Base-by-base conservation (phyloP, 805 yeast species). In the Metschnikowia lochheadii region DNA sequence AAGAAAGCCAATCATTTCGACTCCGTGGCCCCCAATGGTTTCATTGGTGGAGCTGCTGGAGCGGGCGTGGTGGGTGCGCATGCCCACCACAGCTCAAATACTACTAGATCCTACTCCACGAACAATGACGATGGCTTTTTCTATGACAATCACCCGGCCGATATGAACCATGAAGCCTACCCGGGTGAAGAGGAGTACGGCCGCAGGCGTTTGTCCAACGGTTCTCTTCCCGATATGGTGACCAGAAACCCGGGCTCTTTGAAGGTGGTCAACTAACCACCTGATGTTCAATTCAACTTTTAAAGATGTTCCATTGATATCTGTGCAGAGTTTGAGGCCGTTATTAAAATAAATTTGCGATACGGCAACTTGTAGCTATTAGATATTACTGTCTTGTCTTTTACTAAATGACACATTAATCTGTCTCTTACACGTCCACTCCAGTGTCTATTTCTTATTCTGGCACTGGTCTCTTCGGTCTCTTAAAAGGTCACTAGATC, bases 191-290 rank as follows among this genome's bases (percentile, higher is more conserved):
- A 55, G 49, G 77, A 67, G 49, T 61, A 61, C 50, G 81, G 80
- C 18, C 71, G 79, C 44, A 69, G 80, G 53, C 70, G 81, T 52
- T 68, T 80, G 51, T 78, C 83, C 59, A 73, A 79, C 53, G 81
- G 83, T 15, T 78, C 83, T 10, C 62, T 80, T 49, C 84, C 82
- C 1, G 83, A 79, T 58, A 64, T 64, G 66, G 62, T 62, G 48
- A 79, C 78, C 5, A 66, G 78, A 53, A 67, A 67, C 47, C 73
- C 73, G 8, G 78, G 79, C 38, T 71, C 79, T 3, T 64, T 80
- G 52, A 77, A 80, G 58, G 81, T 80, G 41, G 82, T 77, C 6
- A 80, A 80, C 61, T 36, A 38, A 17, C 11, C 34, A n/a, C 34
- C 11, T 8, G 38, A 18, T 13, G 26, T 13, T 26, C 34, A 23